Evolutionary conservation across 345 rosid species (phyloP).

Genomic region (Nephelium lappaceum): DNA sequence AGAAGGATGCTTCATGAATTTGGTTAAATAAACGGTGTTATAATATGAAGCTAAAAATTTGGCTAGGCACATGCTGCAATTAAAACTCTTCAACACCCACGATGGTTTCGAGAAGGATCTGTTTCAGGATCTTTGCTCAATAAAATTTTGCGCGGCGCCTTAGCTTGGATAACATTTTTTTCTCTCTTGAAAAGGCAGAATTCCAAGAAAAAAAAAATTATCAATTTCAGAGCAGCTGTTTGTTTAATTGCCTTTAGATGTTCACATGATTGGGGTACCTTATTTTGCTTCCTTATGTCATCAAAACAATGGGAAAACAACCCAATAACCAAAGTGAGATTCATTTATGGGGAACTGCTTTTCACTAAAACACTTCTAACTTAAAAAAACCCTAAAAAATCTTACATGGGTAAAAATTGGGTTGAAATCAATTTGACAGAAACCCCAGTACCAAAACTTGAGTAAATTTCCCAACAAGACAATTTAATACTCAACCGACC

Average conservation of each 20-base stretch:
- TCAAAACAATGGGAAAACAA: constrained; percentile 3
- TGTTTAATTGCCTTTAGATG: no score
- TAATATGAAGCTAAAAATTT: neutral
- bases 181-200: neutral
- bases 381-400: neutral
- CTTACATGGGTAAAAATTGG: neutral
- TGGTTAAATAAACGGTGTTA: neutral
- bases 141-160: neutral
- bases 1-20: neutral
- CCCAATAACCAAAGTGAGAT: constrained; percentile 1
- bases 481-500: constrained; percentile 13
- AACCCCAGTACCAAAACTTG: neutral
- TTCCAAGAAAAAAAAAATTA: neutral
- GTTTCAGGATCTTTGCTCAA: neutral
- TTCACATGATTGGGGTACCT: neutral
- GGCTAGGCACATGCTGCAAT: constrained; percentile 4
- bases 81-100: neutral
- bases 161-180: neutral
- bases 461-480: neutral
- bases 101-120: neutral
- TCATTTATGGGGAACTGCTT: neutral
- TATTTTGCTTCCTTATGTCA: neutral
- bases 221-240: neutral
- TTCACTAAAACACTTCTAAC: neutral
- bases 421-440: neutral